Evolutionary conservation across 805 yeast species (phyloP), one percentile per base, ranked within the genome.

Genomic region (Saccharomycopsis fibuligera): DNA sequence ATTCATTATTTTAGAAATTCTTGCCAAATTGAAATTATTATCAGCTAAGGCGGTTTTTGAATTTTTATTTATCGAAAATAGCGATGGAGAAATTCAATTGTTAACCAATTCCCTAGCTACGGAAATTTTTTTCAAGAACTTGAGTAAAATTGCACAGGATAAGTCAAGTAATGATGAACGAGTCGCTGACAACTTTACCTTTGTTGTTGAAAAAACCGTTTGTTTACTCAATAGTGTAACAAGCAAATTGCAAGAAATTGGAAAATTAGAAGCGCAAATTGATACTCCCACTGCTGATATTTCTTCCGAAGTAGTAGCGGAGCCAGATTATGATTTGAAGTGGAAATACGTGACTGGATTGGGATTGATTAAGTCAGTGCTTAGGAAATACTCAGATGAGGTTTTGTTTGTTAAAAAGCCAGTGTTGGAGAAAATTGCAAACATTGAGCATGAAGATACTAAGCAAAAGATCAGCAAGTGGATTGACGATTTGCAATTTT

Each of bases 1-100:
- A 0, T 76, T 70, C 48, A 66, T 82, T 50, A 75, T 83, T 9
- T 61, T 78, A 36, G 80, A 77, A 53, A 71, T 75, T 45, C 66
- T 83, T 51, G 68, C 70, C 47, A 66, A 69, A 23, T 68, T 68
- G 45, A 73, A 68, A 2, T 61, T 81, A 21, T 57, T 82, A 3
- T 55, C 66, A 4, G 60, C 73, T 2, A 55, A 56, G 19, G 62
- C 73, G n/a, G 60, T 78, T 35, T 60, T 79, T 31, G 61, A 68
- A 36, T 70, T 68, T 51, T 60, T 79, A 4, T 68, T 78, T 50
- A 29, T 29, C 31, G 31, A 29, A 9, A 38, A 37, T 30, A 10
- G 12, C 6, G 38, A 38, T 24, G 41, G 23, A 12, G 25, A 19
- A 21, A 16, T 23, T 30, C 35, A 29, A 19, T 44, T 37, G 5